Base-by-base conservation (phyloP, 768 basidiomycete species). In the Lactifluus hygrophoroides region DNA sequence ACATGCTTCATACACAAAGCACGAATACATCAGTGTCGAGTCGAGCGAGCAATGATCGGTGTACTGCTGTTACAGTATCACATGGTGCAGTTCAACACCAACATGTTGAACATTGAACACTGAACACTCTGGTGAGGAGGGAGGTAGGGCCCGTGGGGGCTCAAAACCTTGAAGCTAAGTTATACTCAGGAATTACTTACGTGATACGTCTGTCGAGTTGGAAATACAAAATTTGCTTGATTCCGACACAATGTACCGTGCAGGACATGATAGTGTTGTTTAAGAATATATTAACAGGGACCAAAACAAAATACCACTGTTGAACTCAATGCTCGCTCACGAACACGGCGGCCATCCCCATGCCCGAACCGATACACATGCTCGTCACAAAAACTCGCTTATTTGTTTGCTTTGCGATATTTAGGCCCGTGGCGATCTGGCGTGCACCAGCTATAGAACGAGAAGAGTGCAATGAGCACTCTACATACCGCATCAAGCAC, bases 311-410 rank as follows among this genome's bases (percentile, higher is more conserved):
- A 16, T 30, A 23, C 3, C 45, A 28, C 38, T 17, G 28, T 17
- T 11, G 23, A 37, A 23, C 57, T 73, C 66, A 91, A 65, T 91
- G 85, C 78, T 94, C 91, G 70, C 77, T 89, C 55, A 90, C 88
- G 66, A 93, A 87, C 2, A 93, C 77, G 45, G 83, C 88, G 32
- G 90, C 90, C 88, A 93, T 91, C 37, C 90, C 89, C 88, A 93
- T 92, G 23, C 91, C 90, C 14, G 80, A 82, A 7, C 90, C 91
- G 66, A 93, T 85, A 69, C 92, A 94, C 93, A 95, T 95, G 64
- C 83, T 86, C 2, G 90, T 94, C 32, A 88, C 85, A 64, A 95
- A 93, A 62, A 95, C 74, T 69, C 85, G 86, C 23, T 77, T 77
- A 16, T 79, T 80, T 47, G 82, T 85, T 70, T 90, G 82, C 76